Percentiles rank a stretch among this genome's conserved stretches.
These are phyloP conservation scores for Mitosporidium daphniae DNA, from an alignment of 371 early-diverging fungal genomes.

Conservation along the genomic window DNA sequence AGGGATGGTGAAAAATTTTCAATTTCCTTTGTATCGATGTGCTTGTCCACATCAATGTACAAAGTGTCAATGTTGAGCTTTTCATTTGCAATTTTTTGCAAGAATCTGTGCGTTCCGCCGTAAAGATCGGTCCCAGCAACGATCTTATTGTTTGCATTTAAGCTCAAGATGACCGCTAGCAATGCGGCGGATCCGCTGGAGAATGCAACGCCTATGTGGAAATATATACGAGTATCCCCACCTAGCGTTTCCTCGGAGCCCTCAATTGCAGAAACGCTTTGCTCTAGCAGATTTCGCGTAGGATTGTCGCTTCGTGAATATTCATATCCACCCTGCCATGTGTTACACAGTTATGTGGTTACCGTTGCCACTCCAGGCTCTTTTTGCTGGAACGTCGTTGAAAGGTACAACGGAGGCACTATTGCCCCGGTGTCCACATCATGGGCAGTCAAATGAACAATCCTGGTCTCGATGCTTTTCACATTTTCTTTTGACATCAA, in stretches of 20 bases:
- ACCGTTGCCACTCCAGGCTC: slow-evolving; percentile 52
- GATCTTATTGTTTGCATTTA: slow-evolving; percentile 18
- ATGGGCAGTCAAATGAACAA: slow-evolving; percentile 7
- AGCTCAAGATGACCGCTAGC: slow-evolving; percentile 25
- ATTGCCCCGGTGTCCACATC: slow-evolving; percentile 47
- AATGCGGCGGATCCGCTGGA: slow-evolving; percentile 66
- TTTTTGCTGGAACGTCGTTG: slow-evolving; percentile 67
- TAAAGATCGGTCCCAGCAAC: slow-evolving; percentile 74
- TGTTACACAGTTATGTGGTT: slow-evolving; percentile 5
- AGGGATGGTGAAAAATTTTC: slow-evolving; percentile 3
- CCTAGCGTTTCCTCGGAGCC: slow-evolving; percentile 13
- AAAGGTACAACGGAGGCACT: slow-evolving; percentile 61
- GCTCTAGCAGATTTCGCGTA: slow-evolving; percentile 47
- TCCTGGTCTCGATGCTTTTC: neutral
- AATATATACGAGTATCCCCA: neutral
- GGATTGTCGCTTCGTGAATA: slow-evolving; percentile 84
- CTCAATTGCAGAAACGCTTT: slow-evolving; percentile 56
- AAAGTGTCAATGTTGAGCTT: neutral
- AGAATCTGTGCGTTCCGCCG: slow-evolving; percentile 78
- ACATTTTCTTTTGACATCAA: too few relatives aligned
- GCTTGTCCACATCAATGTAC: neutral
- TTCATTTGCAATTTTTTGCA: slow-evolving; percentile 43
- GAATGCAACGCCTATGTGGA: slow-evolving; percentile 41
- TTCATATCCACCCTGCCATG: slow-evolving; percentile 26
- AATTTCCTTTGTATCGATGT: neutral